Conservation (phyloP, 2,329 filamentous ascomycete genomes). For the Fusarium gaditjirri region DNA sequence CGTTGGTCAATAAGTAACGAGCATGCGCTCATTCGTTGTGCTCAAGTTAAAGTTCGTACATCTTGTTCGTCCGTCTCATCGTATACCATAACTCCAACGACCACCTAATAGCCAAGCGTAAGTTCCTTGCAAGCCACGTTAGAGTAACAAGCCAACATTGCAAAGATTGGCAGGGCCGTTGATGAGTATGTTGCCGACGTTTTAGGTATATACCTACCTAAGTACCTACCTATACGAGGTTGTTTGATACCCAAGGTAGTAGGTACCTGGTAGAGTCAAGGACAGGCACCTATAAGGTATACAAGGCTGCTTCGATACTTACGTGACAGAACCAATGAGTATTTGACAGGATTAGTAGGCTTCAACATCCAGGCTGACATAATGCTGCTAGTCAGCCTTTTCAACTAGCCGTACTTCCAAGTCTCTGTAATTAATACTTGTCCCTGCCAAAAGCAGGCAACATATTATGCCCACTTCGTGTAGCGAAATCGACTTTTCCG, state of each 20-base stretch:
- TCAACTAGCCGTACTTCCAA: neutral
- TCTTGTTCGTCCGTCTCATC: neutral
- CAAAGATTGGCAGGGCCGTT: constrained; percentile 9
- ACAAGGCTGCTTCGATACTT: constrained; percentile 1
- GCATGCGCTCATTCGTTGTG: neutral
- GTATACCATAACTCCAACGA: neutral
- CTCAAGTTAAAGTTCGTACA: neutral
- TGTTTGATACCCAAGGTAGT: neutral
- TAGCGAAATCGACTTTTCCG: neutral
- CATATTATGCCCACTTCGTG: neutral
- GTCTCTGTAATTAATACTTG: neutral
- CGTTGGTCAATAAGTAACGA: neutral
- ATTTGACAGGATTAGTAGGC: neutral
- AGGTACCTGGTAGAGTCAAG: neutral
- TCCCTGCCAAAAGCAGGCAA: neutral
- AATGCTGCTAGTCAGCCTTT: neutral
- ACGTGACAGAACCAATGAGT: constrained; percentile 1
- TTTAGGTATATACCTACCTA: neutral
- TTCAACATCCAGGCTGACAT: neutral
- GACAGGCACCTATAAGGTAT: neutral
- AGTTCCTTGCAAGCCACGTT: neutral
- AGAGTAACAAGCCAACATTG: neutral
- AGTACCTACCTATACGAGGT: neutral
- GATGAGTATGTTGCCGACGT: constrained; percentile 1
- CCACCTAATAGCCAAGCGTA: neutral